Percentiles rank a stretch among this genome's conserved stretches.
Evolutionary conservation across 2,329 filamentous ascomycete genomes (phyloP).

Genomic region (Aspergillus eucalypticola): DNA sequence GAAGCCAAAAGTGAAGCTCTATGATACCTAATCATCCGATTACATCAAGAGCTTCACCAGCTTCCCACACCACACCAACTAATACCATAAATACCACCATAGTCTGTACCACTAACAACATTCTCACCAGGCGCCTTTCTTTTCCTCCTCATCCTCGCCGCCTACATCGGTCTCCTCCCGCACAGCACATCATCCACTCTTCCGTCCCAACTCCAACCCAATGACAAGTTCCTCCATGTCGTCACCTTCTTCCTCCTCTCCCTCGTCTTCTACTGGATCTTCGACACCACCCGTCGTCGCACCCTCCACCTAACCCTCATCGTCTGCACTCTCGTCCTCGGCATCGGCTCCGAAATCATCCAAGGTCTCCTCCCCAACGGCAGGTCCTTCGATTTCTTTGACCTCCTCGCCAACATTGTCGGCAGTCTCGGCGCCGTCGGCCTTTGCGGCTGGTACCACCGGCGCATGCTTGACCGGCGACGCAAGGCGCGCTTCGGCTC

Average conservation of each 20-base stretch:
- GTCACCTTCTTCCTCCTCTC: constrained; percentile 89
- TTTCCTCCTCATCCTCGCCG: constrained; percentile 70
- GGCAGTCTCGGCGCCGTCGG: constrained; percentile 72
- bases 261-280: constrained; percentile 87
- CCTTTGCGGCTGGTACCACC: constrained; percentile 88
- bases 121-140: constrained; percentile 61
- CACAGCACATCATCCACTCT: constrained; percentile 40
- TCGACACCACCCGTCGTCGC: constrained; percentile 85
- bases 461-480: constrained; percentile 88
- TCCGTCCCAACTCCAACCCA: constrained; percentile 59
- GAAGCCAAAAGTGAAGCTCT: background rate
- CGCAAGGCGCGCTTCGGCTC: constrained; percentile 72
- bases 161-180: constrained; percentile 74
- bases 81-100: too few species aligned
- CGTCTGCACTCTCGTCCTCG: constrained; percentile 68
- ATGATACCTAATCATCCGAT: background rate
- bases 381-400: constrained; percentile 72
- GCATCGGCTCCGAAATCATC: constrained; percentile 60
- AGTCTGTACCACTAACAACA: background rate
- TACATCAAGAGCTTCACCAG: background rate
- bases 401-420: constrained; percentile 83
- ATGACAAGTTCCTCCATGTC: constrained; percentile 88
- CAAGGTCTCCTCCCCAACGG: constrained; percentile 68
- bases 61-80: background rate
- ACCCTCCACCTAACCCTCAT: constrained; percentile 79